phyloP scores from a whole-genome alignment of 495 filamentous ascomycete genomes.

The Acidiella bohemica region DNA sequence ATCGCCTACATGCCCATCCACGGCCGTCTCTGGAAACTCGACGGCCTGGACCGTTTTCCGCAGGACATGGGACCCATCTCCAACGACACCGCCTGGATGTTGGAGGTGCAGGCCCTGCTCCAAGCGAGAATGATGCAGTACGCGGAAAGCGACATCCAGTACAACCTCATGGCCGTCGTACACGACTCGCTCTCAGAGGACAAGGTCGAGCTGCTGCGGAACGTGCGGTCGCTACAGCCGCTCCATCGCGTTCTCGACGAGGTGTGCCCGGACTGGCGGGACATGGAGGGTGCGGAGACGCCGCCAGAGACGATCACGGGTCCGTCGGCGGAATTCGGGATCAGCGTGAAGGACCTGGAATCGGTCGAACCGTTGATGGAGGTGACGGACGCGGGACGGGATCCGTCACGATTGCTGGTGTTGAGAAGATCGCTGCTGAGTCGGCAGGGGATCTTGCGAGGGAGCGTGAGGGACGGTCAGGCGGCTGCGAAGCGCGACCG shows the following conservation, averaged over 20 bases:
- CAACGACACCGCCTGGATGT: constrained; percentile 28
- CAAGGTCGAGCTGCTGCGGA: constrained; percentile 33
- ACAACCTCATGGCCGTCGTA: constrained; percentile 42
- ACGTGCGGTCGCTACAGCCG: constrained; percentile 32
- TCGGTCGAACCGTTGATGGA: constrained; percentile 9
- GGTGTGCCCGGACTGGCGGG: constrained; percentile 23
- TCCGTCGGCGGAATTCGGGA: not conserved
- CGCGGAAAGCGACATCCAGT: constrained; percentile 42
- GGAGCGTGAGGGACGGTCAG: constrained; percentile 11
- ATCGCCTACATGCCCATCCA: constrained; percentile 74
- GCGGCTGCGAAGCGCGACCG: constrained; percentile 17
- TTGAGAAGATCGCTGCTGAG: constrained; percentile 9
- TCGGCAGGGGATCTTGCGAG: constrained; percentile 14
- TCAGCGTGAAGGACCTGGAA: constrained; percentile 14
- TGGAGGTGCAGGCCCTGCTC: constrained; percentile 30
- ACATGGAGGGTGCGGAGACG: constrained; percentile 10
- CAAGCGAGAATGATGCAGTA: constrained; percentile 40
- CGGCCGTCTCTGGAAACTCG: constrained; percentile 72
- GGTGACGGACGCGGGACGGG: no score
- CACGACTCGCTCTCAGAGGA: constrained; percentile 38
- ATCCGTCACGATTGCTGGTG: constrained; percentile 27
- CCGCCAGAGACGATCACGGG: constrained; percentile 6
- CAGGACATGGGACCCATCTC: constrained; percentile 47
- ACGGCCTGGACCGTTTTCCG: constrained; percentile 68
- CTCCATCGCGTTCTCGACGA: constrained; percentile 28